Base-by-base conservation (phyloP, 2,329 filamentous ascomycete genomes). In the Phyllosticta citribraziliensis region DNA sequence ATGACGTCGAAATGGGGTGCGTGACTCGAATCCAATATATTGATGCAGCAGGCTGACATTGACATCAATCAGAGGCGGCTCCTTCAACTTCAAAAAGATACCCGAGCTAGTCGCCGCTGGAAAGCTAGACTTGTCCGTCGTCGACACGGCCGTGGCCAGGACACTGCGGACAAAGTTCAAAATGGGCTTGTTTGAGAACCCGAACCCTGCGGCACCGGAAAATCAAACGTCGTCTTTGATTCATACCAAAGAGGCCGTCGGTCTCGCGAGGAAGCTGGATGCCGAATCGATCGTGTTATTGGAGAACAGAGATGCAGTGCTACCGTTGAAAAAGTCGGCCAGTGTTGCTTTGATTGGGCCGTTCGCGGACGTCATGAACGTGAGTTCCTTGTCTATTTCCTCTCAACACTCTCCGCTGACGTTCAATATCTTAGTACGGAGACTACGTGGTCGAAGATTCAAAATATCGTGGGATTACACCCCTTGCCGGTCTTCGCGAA, bases 291-390 rank as follows among this genome's bases (percentile, higher is more conserved):
- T 89, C 9, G 87, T 91, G 1, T 77, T 92, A 12, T 75, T 91
- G 56, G 90, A 91, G 74, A 92, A 92, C 65, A 81, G 89, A 12
- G 80, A 80, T 47, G 76, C 76, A 14, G 70, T 86, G 0, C 76
- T 92, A 1, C 88, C 88, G 0, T 71, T 88, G 3, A 80, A 80
- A 35, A 88, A 87, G 69, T 78, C 82, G 8, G 85, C 85, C n/a
- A 84, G 82, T 17, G 79, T 90, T 62, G 87, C 87, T 4, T 84
- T 91, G 17, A 88, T 91, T 66, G 88, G 88, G 0, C 87, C 87
- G 1, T 90, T 91, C 84, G 87, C 85, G 1, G 80, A 87, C 65
- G 87, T 80, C 65, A 84, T 88, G 79, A 89, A 89, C 67, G 83
- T 85, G 66, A 74, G 81, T 75, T 9, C 5, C 5, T 40, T n/a